Evolutionary conservation across 2,329 filamentous ascomycete genomes (phyloP).

Genomic region (Fusarium nematophilum): DNA sequence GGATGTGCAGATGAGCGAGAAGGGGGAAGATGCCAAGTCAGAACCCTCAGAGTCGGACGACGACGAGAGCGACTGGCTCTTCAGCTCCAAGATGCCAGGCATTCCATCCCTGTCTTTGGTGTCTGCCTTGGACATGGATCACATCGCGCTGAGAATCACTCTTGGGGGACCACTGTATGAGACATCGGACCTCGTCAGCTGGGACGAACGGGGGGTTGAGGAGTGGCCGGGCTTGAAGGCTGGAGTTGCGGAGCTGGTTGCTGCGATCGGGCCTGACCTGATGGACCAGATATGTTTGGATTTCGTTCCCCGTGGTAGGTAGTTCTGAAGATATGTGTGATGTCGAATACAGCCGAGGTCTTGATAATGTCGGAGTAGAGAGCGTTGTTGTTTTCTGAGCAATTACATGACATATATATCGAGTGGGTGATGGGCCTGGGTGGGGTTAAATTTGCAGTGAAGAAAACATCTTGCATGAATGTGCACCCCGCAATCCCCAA

Average conservation of each 20-base stretch:
- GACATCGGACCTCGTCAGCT: slow-evolving; percentile 66
- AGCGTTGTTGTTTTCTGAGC: no score
- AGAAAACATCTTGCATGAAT: no score
- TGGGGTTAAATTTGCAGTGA: no score
- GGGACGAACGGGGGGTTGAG: slow-evolving; percentile 65
- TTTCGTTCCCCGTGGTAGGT: slow-evolving; percentile 49
- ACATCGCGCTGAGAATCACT: slow-evolving; percentile 65
- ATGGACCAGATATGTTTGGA: slow-evolving; percentile 69
- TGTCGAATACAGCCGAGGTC: background rate
- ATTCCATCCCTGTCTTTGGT: slow-evolving; percentile 68
- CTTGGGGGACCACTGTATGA: slow-evolving; percentile 52
- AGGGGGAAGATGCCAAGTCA: slow-evolving; percentile 2
- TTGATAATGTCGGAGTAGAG: no score
- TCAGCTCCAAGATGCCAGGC: slow-evolving; percentile 74
- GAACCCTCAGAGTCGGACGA: slow-evolving; percentile 30
- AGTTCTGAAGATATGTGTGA: background rate
- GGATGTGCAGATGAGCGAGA: slow-evolving; percentile 6
- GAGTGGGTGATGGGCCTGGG: no score
- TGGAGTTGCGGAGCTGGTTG: slow-evolving; percentile 74
- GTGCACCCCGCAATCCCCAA: slow-evolving; percentile 36
- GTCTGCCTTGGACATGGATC: slow-evolving; percentile 65
- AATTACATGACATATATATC: no score
- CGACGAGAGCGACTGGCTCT: slow-evolving; percentile 54
- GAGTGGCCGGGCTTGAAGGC: slow-evolving; percentile 67
- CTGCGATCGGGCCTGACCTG: slow-evolving; percentile 71